A percentile compares a stretch with the other conserved stretches of the same genome.
Conservation (phyloP, 768 basidiomycete genomes). For the Termitomyces sp. region DNA sequence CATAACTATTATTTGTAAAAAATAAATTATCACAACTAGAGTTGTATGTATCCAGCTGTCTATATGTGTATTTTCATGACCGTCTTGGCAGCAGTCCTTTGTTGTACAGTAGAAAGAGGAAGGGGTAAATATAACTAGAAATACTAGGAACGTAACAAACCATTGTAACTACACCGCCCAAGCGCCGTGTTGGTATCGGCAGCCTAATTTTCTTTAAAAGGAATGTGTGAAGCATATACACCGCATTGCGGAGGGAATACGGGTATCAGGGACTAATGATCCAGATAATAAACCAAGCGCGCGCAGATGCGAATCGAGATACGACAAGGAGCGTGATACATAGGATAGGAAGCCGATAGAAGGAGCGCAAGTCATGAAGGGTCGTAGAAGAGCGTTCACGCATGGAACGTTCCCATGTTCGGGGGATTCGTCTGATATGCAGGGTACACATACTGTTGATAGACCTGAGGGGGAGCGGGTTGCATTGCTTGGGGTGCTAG, state of each 20-base stretch:
- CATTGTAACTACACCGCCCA: constrained; percentile 30
- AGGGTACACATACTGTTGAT: constrained; percentile 82
- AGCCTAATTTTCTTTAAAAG: constrained; percentile 21
- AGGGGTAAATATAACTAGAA: constrained; percentile 22
- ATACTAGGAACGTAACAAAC: constrained; percentile 25
- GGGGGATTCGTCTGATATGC: constrained; percentile 74
- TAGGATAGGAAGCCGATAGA: constrained; percentile 26
- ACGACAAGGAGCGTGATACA: constrained; percentile 27
- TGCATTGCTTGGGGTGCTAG: constrained; percentile 39
- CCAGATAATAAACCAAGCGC: constrained; percentile 32
- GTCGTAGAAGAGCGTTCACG: constrained; percentile 41
- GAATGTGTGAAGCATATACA: constrained; percentile 27
- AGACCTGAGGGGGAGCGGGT: constrained; percentile 59
- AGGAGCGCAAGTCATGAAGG: constrained; percentile 34
- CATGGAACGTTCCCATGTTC: constrained; percentile 75
- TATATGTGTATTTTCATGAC: constrained; percentile 20
- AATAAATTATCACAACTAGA: constrained; percentile 9
- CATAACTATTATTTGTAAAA: constrained; percentile 5
- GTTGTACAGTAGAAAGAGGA: constrained; percentile 37
- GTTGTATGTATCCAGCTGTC: constrained; percentile 10
- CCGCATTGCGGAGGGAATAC: constrained; percentile 22
- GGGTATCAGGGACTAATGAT: constrained; percentile 24
- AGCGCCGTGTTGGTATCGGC: constrained; percentile 10
- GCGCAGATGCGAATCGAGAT: constrained; percentile 21
- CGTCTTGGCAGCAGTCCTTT: constrained; percentile 28